Evolutionary conservation across 1,284 basidiomycete genomes (phyloP).

Genomic region (Heterobasidion parviporum): DNA sequence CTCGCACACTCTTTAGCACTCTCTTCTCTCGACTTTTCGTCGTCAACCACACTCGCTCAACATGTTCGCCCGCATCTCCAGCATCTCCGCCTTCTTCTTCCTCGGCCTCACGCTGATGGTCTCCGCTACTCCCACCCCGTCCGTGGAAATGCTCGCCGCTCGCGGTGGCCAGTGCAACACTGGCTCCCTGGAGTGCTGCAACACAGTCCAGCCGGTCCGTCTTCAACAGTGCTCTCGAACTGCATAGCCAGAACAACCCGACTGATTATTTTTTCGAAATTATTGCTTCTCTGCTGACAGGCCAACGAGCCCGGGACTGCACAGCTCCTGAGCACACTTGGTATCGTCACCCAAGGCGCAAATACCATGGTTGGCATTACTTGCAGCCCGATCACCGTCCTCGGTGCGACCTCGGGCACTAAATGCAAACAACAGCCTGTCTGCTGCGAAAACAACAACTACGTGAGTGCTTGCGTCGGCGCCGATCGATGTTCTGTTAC

Average conservation of each 20-base stretch:
- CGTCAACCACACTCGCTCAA: background rate
- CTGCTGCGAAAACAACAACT: constrained; percentile 22
- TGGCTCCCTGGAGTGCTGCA: constrained; percentile 22
- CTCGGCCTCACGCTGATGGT: background rate
- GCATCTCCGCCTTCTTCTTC: background rate
- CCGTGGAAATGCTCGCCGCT: background rate
- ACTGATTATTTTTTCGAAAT: background rate
- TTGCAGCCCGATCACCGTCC: constrained; percentile 16
- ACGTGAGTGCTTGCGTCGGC: constrained; percentile 8
- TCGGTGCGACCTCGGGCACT: constrained; percentile 10
- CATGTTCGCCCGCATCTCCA: background rate
- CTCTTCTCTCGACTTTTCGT: background rate
- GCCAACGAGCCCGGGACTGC: background rate
- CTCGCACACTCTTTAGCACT: background rate
- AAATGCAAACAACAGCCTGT: constrained; percentile 15
- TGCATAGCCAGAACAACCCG: too few species aligned
- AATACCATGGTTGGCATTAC: constrained; percentile 16
- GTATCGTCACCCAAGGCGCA: constrained; percentile 12
- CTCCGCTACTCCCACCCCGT: constrained; percentile 10
- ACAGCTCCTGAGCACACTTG: constrained; percentile 12
- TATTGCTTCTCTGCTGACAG: background rate
- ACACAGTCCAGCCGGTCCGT: constrained; percentile 5
- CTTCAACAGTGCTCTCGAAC: background rate
- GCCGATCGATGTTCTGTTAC: background rate
- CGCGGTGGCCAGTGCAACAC: constrained; percentile 17